Percentiles rank a stretch among this genome's conserved stretches.
These are phyloP conservation scores for Rubroboletus pulcherrimus DNA, from an alignment of 768 basidiomycete species.

Conservation along the genomic window DNA sequence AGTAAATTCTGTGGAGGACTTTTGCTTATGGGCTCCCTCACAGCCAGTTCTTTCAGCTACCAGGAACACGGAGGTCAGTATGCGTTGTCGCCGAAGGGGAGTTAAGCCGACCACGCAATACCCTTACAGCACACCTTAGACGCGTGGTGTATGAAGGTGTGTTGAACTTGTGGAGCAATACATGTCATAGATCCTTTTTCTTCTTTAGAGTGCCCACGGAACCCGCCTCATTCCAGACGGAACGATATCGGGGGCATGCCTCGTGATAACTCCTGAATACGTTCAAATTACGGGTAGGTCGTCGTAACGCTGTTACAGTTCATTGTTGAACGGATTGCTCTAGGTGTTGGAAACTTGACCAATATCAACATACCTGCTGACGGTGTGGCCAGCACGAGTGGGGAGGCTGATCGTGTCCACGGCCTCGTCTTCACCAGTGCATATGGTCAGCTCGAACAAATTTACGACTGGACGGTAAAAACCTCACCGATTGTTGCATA, in stretches of 20 bases:
- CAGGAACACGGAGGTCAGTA: conserved; percentile 56
- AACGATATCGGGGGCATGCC: conserved; percentile 62
- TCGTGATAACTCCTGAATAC: conserved; percentile 72
- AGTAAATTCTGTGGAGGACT: conserved; percentile 59
- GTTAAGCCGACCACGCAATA: conserved; percentile 13
- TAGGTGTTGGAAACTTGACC: conserved; percentile 64
- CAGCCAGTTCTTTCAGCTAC: conserved; percentile 50
- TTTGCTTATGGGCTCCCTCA: conserved; percentile 52
- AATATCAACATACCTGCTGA: conserved; percentile 58
- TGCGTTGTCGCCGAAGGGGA: conserved; percentile 3
- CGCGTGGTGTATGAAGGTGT: conserved; percentile 49
- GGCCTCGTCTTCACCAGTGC: conserved; percentile 71
- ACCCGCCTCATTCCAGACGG: conserved; percentile 70
- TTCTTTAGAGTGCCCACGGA: conserved; percentile 50
- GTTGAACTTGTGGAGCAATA: conserved; percentile 3
- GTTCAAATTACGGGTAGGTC: conserved; percentile 60
- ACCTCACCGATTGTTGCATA: conserved; percentile 2
- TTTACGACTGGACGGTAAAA: conserved; percentile 70
- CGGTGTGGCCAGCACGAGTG: conserved; percentile 57
- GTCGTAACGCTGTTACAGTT: conserved; percentile 11
- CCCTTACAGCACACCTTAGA: conserved; percentile 42
- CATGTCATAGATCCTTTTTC: background rate
- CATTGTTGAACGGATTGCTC: conserved; percentile 28
- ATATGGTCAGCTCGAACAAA: conserved; percentile 55
- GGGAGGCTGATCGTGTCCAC: conserved; percentile 57